These are phyloP conservation scores for Pterulicium gracile DNA, from an alignment of 1,284 basidiomycete species.

Conservation along the genomic window DNA sequence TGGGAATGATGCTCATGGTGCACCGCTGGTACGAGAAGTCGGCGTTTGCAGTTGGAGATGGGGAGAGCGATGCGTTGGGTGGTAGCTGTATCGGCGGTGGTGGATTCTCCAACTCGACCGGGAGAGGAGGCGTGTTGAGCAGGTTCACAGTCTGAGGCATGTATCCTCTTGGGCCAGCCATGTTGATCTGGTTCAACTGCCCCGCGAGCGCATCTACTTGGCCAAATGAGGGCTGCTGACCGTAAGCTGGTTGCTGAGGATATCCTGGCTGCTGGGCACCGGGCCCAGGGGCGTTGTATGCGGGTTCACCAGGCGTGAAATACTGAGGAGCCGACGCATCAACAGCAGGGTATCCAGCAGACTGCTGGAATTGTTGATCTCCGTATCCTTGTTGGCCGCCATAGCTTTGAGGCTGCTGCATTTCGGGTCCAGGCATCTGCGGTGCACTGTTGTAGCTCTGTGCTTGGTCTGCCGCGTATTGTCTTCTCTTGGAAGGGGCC, in stretches of 20 bases:
- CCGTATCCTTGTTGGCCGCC: constrained; percentile 47
- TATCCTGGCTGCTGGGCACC: too few relatives aligned
- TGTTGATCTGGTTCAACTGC: constrained; percentile 84
- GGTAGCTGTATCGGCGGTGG: constrained; percentile 89
- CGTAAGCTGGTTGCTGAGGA: constrained; percentile 38
- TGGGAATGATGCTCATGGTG: constrained; percentile 90
- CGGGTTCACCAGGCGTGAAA: constrained; percentile 75
- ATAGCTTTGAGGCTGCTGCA: constrained; percentile 22
- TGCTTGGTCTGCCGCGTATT: constrained; percentile 85
- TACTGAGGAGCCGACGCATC: constrained; percentile 46
- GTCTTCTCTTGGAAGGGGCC: constrained; percentile 58
- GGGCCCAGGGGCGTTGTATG: too few relatives aligned
- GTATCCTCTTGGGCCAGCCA: constrained; percentile 62
- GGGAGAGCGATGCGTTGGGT: constrained; percentile 71
- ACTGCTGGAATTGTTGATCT: constrained; percentile 34
- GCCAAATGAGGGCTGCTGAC: constrained; percentile 30
- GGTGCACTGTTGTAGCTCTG: constrained; percentile 68
- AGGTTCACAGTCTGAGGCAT: constrained; percentile 79
- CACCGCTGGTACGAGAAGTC: constrained; percentile 89
- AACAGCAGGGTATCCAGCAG: constrained; percentile 42
- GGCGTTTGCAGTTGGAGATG: constrained; percentile 74
- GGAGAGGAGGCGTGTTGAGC: constrained; percentile 84
- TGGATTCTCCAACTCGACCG: constrained; percentile 67
- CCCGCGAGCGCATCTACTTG: constrained; percentile 61
- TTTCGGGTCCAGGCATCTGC: constrained; percentile 23